Evolutionary conservation across 176 grass and related monocot genomes (phyloP), one percentile per base, ranked within the genome.

Genomic region (Melocanna baccifera): DNA sequence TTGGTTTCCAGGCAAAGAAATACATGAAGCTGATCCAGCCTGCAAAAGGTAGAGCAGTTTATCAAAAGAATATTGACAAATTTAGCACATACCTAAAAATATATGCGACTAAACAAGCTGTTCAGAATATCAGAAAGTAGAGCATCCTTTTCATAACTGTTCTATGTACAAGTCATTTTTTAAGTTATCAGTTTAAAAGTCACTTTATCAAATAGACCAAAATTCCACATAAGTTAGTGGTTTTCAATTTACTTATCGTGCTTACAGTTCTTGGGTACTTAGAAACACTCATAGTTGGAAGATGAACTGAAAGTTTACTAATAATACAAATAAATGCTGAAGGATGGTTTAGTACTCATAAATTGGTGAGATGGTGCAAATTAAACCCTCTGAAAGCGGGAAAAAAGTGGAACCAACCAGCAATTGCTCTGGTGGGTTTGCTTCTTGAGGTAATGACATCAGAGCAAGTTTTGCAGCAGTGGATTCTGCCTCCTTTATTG

Each of bases 381-480:
- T 48, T 71, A 69, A 84, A 87, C 50, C 63, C 14, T 65, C 34
- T 29, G 75, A 43, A 64, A 46, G 45, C 5, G 18, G 36, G 46
- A 46, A 65, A 46, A 66, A 89, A 67, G 62, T 76, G 45, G 50
- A 82, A 86, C 93, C 9, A 40, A 97, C 91, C 84, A 0, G 63
- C 11, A 75, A 68, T 80, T 87, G 63, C 67, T 87, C 69, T 82
- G 75, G 57, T 71, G 67, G 86, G 62, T 55, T 81, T 89, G 63
- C 81, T 82, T 97, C 89, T 88, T 73, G 53, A 32, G 72, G 83
- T 76, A 95, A 87, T 73, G 72, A 92, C 81, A 88, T 88, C 32
- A 98, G 67, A 80, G 95, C 92, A 61, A 90, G 79, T 86, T 86
- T 71, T 79, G 95, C 95, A 88, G 87, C 92, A 59, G 87, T 63